Conservation (phyloP, 441 rosid genomes). For the Dalechampia spathulata region DNA sequence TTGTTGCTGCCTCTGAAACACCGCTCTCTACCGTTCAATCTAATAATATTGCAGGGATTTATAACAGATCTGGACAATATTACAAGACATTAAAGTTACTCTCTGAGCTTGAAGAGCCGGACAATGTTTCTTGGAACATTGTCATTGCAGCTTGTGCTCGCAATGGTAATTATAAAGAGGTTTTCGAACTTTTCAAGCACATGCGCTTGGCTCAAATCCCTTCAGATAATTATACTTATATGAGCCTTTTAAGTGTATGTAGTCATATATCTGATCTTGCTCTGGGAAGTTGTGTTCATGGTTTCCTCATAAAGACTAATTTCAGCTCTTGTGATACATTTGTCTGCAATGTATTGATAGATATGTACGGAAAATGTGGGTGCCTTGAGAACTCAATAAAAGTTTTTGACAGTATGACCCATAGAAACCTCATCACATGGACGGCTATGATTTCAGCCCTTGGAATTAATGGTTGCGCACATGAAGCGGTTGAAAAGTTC, state of each 20-base stretch:
- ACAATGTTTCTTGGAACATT: conserved; percentile 74
- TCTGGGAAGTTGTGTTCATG: conserved; percentile 69
- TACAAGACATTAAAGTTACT: conserved; percentile 48
- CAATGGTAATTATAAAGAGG: conserved; percentile 41
- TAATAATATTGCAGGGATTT: conserved; percentile 60
- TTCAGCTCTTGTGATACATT: conserved; percentile 40
- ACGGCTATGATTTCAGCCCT: conserved; percentile 62
- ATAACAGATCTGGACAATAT: conserved; percentile 55
- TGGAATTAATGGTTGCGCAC: conserved; percentile 53
- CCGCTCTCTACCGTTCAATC: conserved; percentile 32
- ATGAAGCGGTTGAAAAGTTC: conserved; percentile 53
- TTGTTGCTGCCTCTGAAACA: conserved; percentile 30
- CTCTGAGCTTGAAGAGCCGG: conserved; percentile 61
- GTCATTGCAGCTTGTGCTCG: conserved; percentile 69
- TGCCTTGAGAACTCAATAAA: conserved; percentile 37
- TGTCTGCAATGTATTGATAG: conserved; percentile 57
- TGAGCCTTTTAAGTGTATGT: conserved; percentile 49
- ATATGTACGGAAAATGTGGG: conserved; percentile 93
- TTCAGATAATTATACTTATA: conserved; percentile 76
- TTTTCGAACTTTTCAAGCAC: conserved; percentile 48
- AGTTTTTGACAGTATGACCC: conserved; percentile 35
- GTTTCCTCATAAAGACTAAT: conserved; percentile 50
- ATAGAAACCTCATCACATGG: conserved; percentile 66
- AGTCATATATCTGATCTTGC: conserved; percentile 41
- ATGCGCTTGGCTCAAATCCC: conserved; percentile 34